phyloP scores from a whole-genome alignment of 345 rosid genomes.

The Geranium rotundifolium region DNA sequence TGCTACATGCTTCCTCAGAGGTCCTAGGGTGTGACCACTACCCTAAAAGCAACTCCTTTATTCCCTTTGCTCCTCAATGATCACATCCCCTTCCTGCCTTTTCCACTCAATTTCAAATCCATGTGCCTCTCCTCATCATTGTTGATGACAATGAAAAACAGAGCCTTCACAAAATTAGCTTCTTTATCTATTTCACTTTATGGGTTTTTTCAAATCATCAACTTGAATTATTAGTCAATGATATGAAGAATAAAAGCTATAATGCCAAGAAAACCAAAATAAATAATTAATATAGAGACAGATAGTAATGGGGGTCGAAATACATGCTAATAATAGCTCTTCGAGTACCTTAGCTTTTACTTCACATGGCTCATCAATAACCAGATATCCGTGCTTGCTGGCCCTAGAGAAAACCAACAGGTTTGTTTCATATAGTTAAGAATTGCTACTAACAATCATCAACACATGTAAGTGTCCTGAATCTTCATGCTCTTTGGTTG shows the following conservation, averaged over 20 bases:
- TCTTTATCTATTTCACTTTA: too few relatives aligned
- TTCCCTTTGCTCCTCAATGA: conserved; percentile 31
- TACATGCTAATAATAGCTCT: too few relatives aligned
- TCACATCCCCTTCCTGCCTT: conserved; percentile 13
- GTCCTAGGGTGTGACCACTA: conserved; percentile 15
- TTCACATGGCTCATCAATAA: too few relatives aligned
- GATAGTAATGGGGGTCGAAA: too few relatives aligned
- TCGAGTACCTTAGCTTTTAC: too few relatives aligned
- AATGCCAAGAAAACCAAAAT: neutral
- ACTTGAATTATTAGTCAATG: too few relatives aligned
- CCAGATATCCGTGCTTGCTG: neutral
- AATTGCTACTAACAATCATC: neutral
- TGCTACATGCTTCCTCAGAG: conserved; percentile 12
- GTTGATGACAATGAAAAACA: neutral
- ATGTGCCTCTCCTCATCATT: neutral
- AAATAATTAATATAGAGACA: too few relatives aligned
- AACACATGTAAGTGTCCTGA: neutral
- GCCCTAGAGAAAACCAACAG: neutral
- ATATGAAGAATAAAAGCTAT: too few relatives aligned
- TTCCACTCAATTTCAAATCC: neutral
- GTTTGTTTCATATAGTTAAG: neutral
- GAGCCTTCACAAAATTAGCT: neutral
- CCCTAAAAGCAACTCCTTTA: conserved; percentile 24
- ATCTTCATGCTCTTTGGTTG: neutral
- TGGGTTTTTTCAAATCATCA: too few relatives aligned